Conservation (phyloP, 192 early-diverging fungal species). For the Rhizoclosmatium globosum region DNA sequence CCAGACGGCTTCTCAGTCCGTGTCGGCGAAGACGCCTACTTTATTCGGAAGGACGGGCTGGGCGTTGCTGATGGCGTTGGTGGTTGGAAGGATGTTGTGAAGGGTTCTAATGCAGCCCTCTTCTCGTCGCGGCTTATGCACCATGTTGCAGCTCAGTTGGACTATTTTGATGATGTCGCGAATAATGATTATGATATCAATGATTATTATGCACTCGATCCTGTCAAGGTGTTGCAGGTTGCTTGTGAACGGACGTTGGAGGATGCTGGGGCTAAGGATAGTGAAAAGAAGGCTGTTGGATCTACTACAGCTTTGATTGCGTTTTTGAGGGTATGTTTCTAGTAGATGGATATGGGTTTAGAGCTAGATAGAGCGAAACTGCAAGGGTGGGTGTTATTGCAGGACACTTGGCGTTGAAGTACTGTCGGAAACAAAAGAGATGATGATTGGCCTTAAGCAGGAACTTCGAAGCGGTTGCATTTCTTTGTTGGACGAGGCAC, state of each 20-base stretch:
- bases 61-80: slow-evolving; percentile 97
- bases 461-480: too few species aligned
- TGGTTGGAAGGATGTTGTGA: slow-evolving; percentile 80
- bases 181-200: slow-evolving; percentile 72
- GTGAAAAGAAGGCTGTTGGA: slow-evolving; percentile 79
- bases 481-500: slow-evolving; percentile 7
- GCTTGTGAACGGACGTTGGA: slow-evolving; percentile 78
- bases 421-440: too few species aligned
- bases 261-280: slow-evolving; percentile 72
- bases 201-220: slow-evolving; percentile 81
- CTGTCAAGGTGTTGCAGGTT: slow-evolving; percentile 80
- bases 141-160: slow-evolving; percentile 82
- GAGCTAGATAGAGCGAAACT: background rate
- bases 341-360: too few species aligned
- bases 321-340: slow-evolving; percentile 66
- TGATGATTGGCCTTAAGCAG: too few species aligned
- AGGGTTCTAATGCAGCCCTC: slow-evolving; percentile 82
- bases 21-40: slow-evolving; percentile 96
- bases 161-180: slow-evolving; percentile 84
- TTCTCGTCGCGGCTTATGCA: slow-evolving; percentile 96
- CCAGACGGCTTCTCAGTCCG: slow-evolving; percentile 47
- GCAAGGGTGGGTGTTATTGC: too few species aligned
- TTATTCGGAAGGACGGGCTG: slow-evolving; percentile 82
- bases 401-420: too few species aligned
- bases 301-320: slow-evolving; percentile 91